phyloP scores from a whole-genome alignment of 192 early-diverging fungal genomes.

The Coemansia furcata region DNA sequence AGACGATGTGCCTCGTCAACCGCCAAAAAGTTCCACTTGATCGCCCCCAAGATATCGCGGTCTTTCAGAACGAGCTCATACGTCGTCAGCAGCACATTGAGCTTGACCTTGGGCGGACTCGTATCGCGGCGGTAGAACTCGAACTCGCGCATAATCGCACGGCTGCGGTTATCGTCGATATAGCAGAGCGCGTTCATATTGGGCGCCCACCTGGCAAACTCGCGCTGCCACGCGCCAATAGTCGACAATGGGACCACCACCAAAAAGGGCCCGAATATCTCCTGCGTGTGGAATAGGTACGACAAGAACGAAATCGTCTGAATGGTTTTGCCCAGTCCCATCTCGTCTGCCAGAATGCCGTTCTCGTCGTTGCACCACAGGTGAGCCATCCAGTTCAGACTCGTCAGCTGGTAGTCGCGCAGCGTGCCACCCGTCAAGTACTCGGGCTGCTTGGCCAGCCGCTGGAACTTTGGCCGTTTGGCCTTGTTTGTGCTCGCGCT shows the following conservation, averaged over 20 bases:
- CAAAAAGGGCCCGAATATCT: constrained; percentile 90
- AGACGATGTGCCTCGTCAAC: constrained; percentile 99
- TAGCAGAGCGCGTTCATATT: constrained; percentile 90
- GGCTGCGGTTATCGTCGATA: constrained; percentile 77
- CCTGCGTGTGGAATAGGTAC: constrained; percentile 80
- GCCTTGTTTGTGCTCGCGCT: constrained; percentile 46
- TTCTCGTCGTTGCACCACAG: constrained; percentile 95
- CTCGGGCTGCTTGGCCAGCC: constrained; percentile 72
- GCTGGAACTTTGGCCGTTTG: constrained; percentile 77
- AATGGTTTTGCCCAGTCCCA: constrained; percentile 95
- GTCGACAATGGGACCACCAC: constrained; percentile 97
- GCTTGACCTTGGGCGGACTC: constrained; percentile 58
- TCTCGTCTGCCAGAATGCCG: constrained; percentile 96
- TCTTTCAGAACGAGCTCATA: constrained; percentile 96
- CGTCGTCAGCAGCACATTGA: constrained; percentile 93
- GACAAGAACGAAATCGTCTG: constrained; percentile 94
- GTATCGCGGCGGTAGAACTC: constrained; percentile 78
- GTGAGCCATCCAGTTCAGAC: constrained; percentile 96
- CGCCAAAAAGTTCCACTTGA: constrained; percentile 91
- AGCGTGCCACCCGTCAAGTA: constrained; percentile 85
- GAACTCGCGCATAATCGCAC: constrained; percentile 87
- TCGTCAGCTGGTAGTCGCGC: constrained; percentile 92
- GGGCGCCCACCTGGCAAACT: constrained; percentile 94
- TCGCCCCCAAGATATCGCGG: constrained; percentile 69
- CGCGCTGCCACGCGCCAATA: constrained; percentile 91